These are phyloP conservation scores for Geoglossum cookeanum DNA, from an alignment of 2,329 filamentous ascomycete genomes.

Conservation along the genomic window DNA sequence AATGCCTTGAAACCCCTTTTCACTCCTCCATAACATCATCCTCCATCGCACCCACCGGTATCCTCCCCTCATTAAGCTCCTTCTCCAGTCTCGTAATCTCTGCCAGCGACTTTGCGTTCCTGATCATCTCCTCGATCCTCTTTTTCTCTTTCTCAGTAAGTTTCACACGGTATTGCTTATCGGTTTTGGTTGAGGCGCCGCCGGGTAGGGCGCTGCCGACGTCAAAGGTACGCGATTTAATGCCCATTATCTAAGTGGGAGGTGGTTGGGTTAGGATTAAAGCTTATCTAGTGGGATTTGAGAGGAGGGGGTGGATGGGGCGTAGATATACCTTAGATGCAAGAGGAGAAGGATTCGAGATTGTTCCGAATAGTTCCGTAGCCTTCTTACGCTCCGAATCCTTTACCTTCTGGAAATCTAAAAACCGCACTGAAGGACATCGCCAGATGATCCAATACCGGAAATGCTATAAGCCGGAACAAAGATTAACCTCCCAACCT, in stretches of 20 bases:
- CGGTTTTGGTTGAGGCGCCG: slow-evolving; percentile 19
- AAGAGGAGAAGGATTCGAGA: slow-evolving; percentile 57
- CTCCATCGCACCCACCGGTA: slow-evolving; percentile 31
- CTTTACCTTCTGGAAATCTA: slow-evolving; percentile 86
- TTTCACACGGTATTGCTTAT: slow-evolving; percentile 58
- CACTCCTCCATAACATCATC: background rate
- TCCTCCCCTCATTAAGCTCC: slow-evolving; percentile 70
- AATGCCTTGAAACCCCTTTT: background rate
- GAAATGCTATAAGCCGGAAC: slow-evolving; percentile 46
- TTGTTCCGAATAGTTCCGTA: slow-evolving; percentile 64
- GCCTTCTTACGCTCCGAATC: slow-evolving; percentile 63
- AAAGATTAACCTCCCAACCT: background rate
- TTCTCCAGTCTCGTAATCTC: slow-evolving; percentile 86
- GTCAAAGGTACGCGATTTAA: slow-evolving; percentile 62
- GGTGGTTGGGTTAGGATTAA: background rate
- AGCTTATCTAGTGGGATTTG: background rate
- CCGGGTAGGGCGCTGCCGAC: slow-evolving; percentile 17
- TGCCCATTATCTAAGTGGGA: slow-evolving; percentile 48
- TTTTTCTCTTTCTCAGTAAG: slow-evolving; percentile 78
- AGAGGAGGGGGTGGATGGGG: background rate
- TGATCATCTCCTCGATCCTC: slow-evolving; percentile 69
- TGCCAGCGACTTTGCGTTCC: slow-evolving; percentile 69
- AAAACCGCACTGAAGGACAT: slow-evolving; percentile 66
- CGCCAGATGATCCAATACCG: slow-evolving; percentile 81
- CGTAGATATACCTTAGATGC: slow-evolving; percentile 42